Base-by-base conservation (phyloP, 1,284 basidiomycete species). In the Marasmius tenuissimus region DNA sequence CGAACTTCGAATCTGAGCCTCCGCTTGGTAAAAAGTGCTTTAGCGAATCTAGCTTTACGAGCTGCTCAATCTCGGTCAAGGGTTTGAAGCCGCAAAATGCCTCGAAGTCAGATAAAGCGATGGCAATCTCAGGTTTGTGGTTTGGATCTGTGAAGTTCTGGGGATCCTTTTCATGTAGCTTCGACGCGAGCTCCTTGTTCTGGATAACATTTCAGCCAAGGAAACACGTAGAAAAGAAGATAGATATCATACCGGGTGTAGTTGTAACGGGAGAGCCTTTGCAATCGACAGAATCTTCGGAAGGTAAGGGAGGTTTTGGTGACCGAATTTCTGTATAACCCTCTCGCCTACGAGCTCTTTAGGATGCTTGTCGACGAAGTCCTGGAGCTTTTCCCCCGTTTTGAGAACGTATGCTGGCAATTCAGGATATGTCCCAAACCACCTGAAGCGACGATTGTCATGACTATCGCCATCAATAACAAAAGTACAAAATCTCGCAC, bases 111-210 rank as follows among this genome's bases (percentile, higher is more conserved):
- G 85, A 85, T 37, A 90, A 73, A 2, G 87, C 86, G 61, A 89
- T 80, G 20, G 86, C 87, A 83, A 89, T 88, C 67, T 89, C 87
- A 38, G 87, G 87, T 75, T 86, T 86, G 73, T 86, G 84, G 68
- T 86, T 87, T 10, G 76, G 73, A 68, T 87, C 83, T 75, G 68
- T 61, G 51, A 67, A 89, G 47, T 85, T 73, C 48, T 84, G 76
- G 0, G 27, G 27, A 4, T 83, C 81, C 61, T 81, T 73, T 64
- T 82, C 76, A 27, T 27, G 27, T 27, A 27, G 27, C 4, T 27
- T 27, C 27, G 27, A 27, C 4, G 27, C 27, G 27, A 27, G 27
- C 27, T 27, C 27, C 27, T 27, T 27, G 27, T 27, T 27, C 27
- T 27, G 27, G 4, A 27, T 2, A 27, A 4, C 27, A 27, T 27